phyloP scores from a whole-genome alignment of 1,284 basidiomycete species.

The Ceratobasidium sp. region DNA sequence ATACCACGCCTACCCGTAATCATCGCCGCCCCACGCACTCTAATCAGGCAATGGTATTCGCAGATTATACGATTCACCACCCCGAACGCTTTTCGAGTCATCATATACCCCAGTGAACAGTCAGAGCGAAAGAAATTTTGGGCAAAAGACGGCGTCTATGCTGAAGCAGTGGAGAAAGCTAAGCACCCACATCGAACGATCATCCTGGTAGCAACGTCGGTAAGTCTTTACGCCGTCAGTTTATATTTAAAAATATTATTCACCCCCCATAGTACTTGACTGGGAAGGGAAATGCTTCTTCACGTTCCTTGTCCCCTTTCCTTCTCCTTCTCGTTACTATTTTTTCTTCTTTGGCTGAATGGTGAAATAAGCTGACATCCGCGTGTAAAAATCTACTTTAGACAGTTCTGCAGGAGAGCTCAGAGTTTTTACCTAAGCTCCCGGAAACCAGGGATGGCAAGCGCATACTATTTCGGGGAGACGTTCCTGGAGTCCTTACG shows the following conservation, averaged over 20 bases:
- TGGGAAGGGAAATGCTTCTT: too few relatives aligned
- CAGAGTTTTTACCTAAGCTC: background rate
- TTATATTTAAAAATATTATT: too few relatives aligned
- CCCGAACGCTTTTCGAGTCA: background rate
- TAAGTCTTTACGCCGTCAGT: background rate
- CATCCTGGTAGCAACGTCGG: background rate
- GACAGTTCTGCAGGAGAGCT: background rate
- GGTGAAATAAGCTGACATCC: too few relatives aligned
- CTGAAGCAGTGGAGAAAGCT: background rate
- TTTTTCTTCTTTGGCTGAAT: too few relatives aligned
- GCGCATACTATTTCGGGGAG: background rate
- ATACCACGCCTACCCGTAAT: background rate
- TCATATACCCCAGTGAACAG: background rate
- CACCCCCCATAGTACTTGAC: too few relatives aligned
- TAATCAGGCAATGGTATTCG: background rate
- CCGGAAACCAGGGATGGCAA: background rate
- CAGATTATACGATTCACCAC: conserved; percentile 2
- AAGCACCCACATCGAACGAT: background rate
- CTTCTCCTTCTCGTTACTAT: background rate
- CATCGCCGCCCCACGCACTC: background rate
- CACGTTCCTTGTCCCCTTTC: too few relatives aligned
- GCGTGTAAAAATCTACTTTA: background rate
- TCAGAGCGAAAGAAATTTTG: background rate
- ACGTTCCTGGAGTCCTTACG: background rate
- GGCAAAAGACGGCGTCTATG: background rate